phyloP scores from a whole-genome alignment of 345 rosid species.

The Trapa incisa region DNA sequence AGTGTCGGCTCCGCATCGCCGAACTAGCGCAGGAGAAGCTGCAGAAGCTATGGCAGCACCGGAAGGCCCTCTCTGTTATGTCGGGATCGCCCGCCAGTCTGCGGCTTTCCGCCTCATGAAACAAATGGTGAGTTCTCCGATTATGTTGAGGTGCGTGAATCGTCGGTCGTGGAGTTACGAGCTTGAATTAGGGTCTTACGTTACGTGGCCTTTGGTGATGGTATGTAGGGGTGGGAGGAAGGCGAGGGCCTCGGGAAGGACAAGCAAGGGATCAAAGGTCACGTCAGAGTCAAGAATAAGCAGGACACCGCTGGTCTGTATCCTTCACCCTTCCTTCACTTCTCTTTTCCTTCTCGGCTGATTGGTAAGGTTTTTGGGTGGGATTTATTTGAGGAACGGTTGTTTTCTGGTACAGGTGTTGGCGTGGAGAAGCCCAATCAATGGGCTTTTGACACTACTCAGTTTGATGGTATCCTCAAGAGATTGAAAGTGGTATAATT shows the following conservation, averaged over 20 bases:
- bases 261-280: slow-evolving; percentile 90
- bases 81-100: slow-evolving; percentile 64
- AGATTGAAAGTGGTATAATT: slow-evolving; percentile 74
- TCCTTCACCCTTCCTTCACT: not conserved
- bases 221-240: slow-evolving; percentile 89
- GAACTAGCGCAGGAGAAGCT: slow-evolving; percentile 8
- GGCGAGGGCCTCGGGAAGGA: slow-evolving; percentile 98
- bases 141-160: not conserved
- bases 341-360: not conserved
- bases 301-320: slow-evolving; percentile 64
- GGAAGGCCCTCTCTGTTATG: slow-evolving; percentile 82
- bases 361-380: not conserved
- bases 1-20: slow-evolving; percentile 27
- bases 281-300: slow-evolving; percentile 72
- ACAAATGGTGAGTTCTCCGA: slow-evolving; percentile 46
- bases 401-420: slow-evolving; percentile 40
- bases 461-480: slow-evolving; percentile 84
- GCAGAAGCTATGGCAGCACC: slow-evolving; percentile 59
- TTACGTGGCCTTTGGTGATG: not conserved
- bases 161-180: not conserved
- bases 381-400: not conserved
- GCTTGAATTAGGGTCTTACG: not conserved
- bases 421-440: slow-evolving; percentile 85
- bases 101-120: slow-evolving; percentile 96
- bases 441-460: slow-evolving; percentile 95